Base-by-base conservation (phyloP, 805 yeast genomes). In the Myxozyma monticola region DNA sequence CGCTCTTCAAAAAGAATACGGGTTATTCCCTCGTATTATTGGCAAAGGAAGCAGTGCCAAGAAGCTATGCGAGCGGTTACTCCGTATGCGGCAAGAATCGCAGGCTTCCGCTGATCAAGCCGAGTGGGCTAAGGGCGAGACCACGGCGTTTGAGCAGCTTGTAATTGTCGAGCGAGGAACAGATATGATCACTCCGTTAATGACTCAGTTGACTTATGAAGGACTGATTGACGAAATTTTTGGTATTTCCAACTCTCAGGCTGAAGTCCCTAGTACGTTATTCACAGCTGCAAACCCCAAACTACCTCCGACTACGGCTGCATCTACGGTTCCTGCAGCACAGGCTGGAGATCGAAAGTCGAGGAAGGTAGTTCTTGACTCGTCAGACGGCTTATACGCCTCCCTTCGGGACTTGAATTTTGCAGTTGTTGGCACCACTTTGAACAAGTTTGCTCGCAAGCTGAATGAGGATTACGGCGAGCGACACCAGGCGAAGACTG, bases 221-320 rank as follows among this genome's bases (percentile, higher is more conserved):
- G 99, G 98, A 0, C 71, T 93, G 14, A 71, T 89, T 18, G 90
- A 86, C 64, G 96, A 90, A 60, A 65, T 80, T 10, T 74, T 80
- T 57, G 80, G 77, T 3, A 69, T 83, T 4, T 37, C 40, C 8
- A 52, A 57, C 18, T 42, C 59, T 4, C 69, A 70, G 33, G 61
- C 65, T 0, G 68, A 56, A n/a, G 47, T 68, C 5, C 71, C 71
- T 0, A 49, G 59, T 12, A 21, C 57, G 20, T 43, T 66, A 4
- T 60, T 60, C 25, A 24, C 58, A 37, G 45, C 15, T 35, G 54
- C 22, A 26, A 45, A 7, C 34, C 43, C 36, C 15, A 39, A 54
- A 20, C 28, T 33, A 2, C 53, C 54, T 3, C 39, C 40, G 10
- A 20, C 24, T 14, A 20, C 50, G 3, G 35, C 36, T 22, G 37